These are phyloP conservation scores for Apiospora saccharicola DNA, from an alignment of 2,329 filamentous ascomycete species.

Conservation along the genomic window DNA sequence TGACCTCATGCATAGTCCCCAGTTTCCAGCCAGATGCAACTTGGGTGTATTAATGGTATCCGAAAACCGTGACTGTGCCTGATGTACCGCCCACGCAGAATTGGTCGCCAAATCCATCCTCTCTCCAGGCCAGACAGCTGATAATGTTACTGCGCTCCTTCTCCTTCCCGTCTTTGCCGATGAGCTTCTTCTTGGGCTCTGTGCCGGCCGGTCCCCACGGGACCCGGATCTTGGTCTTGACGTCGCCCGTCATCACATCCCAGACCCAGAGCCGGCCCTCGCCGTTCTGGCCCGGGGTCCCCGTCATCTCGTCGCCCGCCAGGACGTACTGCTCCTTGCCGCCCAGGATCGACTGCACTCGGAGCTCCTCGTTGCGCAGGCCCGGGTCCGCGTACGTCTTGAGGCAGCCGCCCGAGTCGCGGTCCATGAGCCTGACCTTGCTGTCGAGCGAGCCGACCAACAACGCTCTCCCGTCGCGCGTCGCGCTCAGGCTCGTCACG, in stretches of 20 bases:
- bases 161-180: constrained; percentile 67
- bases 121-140: constrained; percentile 69
- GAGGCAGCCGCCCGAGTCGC: constrained; percentile 74
- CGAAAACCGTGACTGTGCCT: constrained; percentile 70
- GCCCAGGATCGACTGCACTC: constrained; percentile 80
- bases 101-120: constrained; percentile 68
- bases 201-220: constrained; percentile 63
- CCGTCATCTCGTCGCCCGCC: constrained; percentile 76
- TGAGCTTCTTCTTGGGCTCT: constrained; percentile 57
- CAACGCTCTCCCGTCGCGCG: constrained; percentile 75
- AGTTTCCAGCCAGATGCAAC: neutral
- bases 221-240: constrained; percentile 67
- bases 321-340: constrained; percentile 79
- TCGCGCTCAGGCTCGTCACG: constrained; percentile 79
- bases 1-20: neutral
- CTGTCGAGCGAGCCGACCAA: constrained; percentile 80
- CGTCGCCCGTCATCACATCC: constrained; percentile 80
- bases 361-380: constrained; percentile 71
- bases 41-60: constrained; percentile 41
- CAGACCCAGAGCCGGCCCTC: constrained; percentile 78
- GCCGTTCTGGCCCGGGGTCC: constrained; percentile 41
- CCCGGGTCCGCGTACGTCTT: constrained; percentile 69
- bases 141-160: constrained; percentile 67
- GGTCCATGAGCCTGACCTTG: constrained; percentile 81
- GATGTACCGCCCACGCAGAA: constrained; percentile 72